phyloP scores from a whole-genome alignment of 2,329 filamentous ascomycete species.

The Juglanconis juglandina region DNA sequence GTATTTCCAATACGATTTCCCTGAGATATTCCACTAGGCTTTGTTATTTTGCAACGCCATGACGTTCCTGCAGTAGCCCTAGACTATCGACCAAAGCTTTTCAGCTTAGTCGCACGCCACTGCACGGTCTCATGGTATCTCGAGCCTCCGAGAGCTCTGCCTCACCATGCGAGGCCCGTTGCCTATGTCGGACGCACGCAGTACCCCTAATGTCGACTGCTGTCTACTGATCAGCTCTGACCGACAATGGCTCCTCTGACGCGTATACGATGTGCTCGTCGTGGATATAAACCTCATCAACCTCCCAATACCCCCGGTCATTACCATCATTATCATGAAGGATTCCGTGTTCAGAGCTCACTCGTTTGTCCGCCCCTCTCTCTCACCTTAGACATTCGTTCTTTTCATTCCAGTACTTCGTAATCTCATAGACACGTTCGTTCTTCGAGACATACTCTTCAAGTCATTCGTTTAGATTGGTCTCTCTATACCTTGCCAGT shows the following conservation, averaged over 20 bases:
- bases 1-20: too few species aligned
- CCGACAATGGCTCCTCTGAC: not conserved
- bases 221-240: not conserved
- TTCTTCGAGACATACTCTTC: not conserved
- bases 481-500: not conserved
- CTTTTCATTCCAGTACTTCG: conserved; percentile 3
- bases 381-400: not conserved
- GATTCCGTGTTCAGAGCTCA: not conserved
- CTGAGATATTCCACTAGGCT: too few species aligned
- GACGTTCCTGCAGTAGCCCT: conserved; percentile 2
- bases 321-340: not conserved
- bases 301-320: too few species aligned
- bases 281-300: not conserved
- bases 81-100: not conserved
- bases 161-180: not conserved
- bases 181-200: not conserved
- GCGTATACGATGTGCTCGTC: too few species aligned
- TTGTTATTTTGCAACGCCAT: not conserved
- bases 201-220: not conserved
- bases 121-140: not conserved
- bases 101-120: conserved; percentile 8
- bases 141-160: not conserved
- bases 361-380: not conserved
- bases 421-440: not conserved
- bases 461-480: conserved; percentile 12